Conservation (phyloP, 2,329 filamentous ascomycete species). For the Aspergillus caelatus region DNA sequence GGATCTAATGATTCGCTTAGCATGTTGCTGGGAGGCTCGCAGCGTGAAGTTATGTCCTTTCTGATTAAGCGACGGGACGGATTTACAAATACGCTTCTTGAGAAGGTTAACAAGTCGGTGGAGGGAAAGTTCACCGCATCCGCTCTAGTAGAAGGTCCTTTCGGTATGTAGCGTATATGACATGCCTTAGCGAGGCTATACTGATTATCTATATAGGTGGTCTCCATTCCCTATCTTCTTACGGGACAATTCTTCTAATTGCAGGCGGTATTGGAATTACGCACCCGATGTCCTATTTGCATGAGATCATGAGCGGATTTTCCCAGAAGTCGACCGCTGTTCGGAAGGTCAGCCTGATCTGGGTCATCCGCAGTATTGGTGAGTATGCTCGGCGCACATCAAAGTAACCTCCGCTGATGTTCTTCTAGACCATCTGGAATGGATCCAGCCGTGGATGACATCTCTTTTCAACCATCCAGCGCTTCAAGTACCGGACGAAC, state of each 20-base stretch:
- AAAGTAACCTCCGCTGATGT: slow-evolving; percentile 1
- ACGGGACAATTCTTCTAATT: slow-evolving; percentile 38
- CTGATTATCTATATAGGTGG: slow-evolving; percentile 24
- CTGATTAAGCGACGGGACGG: slow-evolving; percentile 38
- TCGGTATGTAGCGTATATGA: slow-evolving; percentile 26
- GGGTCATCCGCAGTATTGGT: slow-evolving; percentile 39
- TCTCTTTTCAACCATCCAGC: slow-evolving; percentile 32
- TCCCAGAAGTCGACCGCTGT: slow-evolving; percentile 27
- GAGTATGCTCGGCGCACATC: neutral
- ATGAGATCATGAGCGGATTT: slow-evolving; percentile 32
- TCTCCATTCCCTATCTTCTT: slow-evolving; percentile 33
- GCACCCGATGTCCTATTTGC: slow-evolving; percentile 37
- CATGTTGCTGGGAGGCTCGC: slow-evolving; percentile 27
- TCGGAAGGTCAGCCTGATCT: slow-evolving; percentile 33
- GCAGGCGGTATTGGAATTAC: slow-evolving; percentile 44
- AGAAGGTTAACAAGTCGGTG: slow-evolving; percentile 28
- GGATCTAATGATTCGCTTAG: slow-evolving; percentile 34
- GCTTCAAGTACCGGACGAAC: slow-evolving; percentile 21
- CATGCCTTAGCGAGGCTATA: too few species aligned
- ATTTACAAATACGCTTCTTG: slow-evolving; percentile 35
- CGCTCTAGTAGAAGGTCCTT: slow-evolving; percentile 39
- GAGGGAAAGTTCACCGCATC: slow-evolving; percentile 29
- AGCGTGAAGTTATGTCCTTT: slow-evolving; percentile 35
- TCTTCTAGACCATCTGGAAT: slow-evolving; percentile 33
- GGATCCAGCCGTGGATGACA: slow-evolving; percentile 40